These are phyloP conservation scores for Citrus medica DNA, from an alignment of 345 rosid species.

Conservation along the genomic window DNA sequence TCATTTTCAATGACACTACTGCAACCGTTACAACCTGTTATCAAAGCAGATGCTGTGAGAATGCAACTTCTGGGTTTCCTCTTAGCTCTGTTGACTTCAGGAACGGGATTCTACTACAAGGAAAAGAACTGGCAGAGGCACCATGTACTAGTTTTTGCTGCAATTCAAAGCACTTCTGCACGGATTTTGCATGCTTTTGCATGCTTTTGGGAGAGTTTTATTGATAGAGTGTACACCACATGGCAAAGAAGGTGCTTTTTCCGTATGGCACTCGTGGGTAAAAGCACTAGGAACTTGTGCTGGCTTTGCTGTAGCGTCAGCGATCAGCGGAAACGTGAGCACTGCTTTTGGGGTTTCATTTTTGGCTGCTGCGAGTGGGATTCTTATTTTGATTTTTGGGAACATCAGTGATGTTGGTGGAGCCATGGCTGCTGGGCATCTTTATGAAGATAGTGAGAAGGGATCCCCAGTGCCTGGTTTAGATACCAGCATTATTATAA, in stretches of 20 bases:
- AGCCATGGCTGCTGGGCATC: conserved; percentile 43
- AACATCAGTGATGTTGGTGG: conserved; percentile 48
- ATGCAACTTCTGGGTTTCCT: conserved; percentile 51
- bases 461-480: not conserved
- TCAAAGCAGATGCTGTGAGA: conserved; percentile 16
- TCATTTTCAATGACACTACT: no score
- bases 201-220: not conserved
- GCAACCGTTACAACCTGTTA: no score
- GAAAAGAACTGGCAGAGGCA: no score
- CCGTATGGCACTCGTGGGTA: conserved; percentile 45
- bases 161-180: no score
- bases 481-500: not conserved
- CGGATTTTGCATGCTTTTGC: not conserved
- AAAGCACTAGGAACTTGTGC: conserved; percentile 39
- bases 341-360: conserved; percentile 42
- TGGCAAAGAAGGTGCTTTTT: conserved; percentile 52
- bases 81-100: conserved; percentile 5
- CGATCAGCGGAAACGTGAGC: conserved; percentile 31
- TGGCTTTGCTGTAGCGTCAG: conserved; percentile 49
- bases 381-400: conserved; percentile 38
- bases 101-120: no score
- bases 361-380: conserved; percentile 23
- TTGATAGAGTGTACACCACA: no score
- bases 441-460: conserved; percentile 14
- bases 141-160: conserved; percentile 1